phyloP scores from a whole-genome alignment of 2,329 filamentous ascomycete species.

The Furcasterigmium furcatum region DNA sequence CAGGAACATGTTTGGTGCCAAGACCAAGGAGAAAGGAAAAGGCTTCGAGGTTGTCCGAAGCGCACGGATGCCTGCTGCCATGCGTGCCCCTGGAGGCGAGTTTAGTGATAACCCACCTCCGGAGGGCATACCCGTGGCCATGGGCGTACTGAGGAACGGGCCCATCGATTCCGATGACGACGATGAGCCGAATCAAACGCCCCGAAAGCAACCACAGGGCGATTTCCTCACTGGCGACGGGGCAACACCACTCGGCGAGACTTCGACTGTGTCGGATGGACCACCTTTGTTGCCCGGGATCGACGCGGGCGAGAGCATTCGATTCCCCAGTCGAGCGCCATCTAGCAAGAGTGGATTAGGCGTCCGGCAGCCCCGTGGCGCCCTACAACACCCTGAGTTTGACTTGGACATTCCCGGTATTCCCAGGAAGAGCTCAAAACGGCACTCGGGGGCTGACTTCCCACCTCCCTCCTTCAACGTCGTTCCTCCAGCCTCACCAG shows the following conservation, averaged over 20 bases:
- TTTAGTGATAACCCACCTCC: conserved; percentile 65
- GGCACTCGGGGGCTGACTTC: conserved; percentile 43
- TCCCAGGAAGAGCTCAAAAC: conserved; percentile 71
- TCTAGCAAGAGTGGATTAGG: conserved; percentile 51
- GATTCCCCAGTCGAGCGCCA: conserved; percentile 59
- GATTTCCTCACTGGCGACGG: conserved; percentile 44
- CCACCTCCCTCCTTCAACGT: conserved; percentile 31
- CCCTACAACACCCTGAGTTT: not conserved
- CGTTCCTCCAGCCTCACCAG: conserved; percentile 11
- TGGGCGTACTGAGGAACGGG: conserved; percentile 55
- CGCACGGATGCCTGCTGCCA: conserved; percentile 76
- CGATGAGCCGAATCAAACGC: conserved; percentile 23
- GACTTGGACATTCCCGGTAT: conserved; percentile 50
- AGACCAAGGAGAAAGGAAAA: conserved; percentile 91
- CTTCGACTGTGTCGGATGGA: conserved; percentile 38
- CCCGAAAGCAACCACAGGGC: conserved; percentile 17
- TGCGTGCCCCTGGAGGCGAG: conserved; percentile 53
- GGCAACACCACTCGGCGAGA: conserved; percentile 37
- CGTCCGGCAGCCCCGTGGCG: conserved; percentile 25
- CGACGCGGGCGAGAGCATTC: conserved; percentile 56
- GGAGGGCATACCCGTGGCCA: conserved; percentile 63
- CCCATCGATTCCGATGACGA: conserved; percentile 65
- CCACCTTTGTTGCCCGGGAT: conserved; percentile 59
- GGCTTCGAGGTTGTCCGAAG: conserved; percentile 96
- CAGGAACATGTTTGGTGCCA: conserved; percentile 72